phyloP scores from a whole-genome alignment of 257 asterid genomes.

The Penstemon davidsonii region DNA sequence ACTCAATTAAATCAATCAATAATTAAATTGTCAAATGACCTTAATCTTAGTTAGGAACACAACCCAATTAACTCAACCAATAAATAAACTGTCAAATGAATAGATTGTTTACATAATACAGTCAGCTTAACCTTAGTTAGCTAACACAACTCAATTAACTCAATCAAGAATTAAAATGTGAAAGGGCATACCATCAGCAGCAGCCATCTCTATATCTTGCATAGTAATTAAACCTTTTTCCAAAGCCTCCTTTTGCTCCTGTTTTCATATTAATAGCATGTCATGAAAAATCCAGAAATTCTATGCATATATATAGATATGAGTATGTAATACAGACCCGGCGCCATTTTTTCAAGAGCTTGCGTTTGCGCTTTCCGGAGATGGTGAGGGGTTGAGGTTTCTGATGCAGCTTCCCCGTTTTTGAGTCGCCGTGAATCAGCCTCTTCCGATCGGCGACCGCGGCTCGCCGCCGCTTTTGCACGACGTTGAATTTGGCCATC shows the following conservation, averaged over 20 bases:
- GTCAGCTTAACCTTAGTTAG: slow-evolving; percentile 2
- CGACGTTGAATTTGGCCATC: slow-evolving; percentile 75
- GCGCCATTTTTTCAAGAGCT: slow-evolving; percentile 76
- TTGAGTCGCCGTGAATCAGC: slow-evolving; percentile 54
- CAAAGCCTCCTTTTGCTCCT: slow-evolving; percentile 79
- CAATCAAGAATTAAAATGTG: neutral
- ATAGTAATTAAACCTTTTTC: slow-evolving; percentile 65
- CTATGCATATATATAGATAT: neutral
- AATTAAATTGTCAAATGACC: too few species aligned
- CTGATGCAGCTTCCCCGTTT: slow-evolving; percentile 57
- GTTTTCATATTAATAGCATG: slow-evolving; percentile 15
- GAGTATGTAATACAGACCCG: slow-evolving; percentile 45
- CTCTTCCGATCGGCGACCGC: slow-evolving; percentile 59
- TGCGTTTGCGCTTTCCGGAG: slow-evolving; percentile 92
- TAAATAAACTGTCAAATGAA: neutral
- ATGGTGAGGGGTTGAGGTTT: slow-evolving; percentile 49
- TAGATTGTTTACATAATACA: neutral
- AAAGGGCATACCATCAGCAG: slow-evolving; percentile 42
- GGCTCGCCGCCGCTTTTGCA: slow-evolving; percentile 71
- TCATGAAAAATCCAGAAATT: neutral
- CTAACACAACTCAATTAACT: neutral
- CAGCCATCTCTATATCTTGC: slow-evolving; percentile 84
- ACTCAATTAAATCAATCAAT: too few species aligned
- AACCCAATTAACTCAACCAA: neutral
- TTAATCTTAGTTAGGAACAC: neutral